Evolutionary conservation across 257 asterid genomes (phyloP).

Genomic region (Orobanche coerulescens): DNA sequence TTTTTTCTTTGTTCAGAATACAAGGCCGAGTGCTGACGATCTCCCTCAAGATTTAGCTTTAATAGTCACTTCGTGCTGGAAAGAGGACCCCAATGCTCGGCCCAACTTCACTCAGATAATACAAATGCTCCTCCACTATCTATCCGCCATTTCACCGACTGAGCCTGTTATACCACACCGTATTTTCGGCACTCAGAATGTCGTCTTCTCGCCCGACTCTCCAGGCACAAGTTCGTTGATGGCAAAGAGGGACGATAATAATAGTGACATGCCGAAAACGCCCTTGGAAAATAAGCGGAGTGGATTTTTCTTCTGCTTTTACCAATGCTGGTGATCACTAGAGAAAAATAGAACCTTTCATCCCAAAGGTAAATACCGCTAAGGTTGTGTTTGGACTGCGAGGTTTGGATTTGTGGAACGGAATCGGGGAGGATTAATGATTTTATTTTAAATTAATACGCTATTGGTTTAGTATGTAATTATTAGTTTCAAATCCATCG

Average conservation of each 20-base stretch:
- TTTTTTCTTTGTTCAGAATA: slow-evolving; percentile 44
- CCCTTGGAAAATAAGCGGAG: slow-evolving; percentile 45
- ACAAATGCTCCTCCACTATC: slow-evolving; percentile 83
- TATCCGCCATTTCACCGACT: slow-evolving; percentile 62
- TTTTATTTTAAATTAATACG: too few relatives aligned
- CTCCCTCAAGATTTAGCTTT: slow-evolving; percentile 69
- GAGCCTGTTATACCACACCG: slow-evolving; percentile 51
- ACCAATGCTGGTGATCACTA: slow-evolving; percentile 32
- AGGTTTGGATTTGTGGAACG: background rate
- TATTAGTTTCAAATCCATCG: too few relatives aligned
- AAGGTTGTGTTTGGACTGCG: background rate
- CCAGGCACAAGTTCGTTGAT: slow-evolving; percentile 92
- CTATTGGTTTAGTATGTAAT: too few relatives aligned
- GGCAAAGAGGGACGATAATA: slow-evolving; percentile 60
- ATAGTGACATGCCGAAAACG: slow-evolving; percentile 40
- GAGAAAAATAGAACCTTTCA: background rate
- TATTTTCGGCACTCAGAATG: slow-evolving; percentile 51
- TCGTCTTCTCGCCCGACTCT: slow-evolving; percentile 77
- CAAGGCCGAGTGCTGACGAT: slow-evolving; percentile 80
- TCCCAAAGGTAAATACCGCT: background rate
- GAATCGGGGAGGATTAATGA: background rate
- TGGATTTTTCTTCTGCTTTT: slow-evolving; percentile 69
- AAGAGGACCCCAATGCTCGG: slow-evolving; percentile 69
- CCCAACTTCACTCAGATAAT: slow-evolving; percentile 92
- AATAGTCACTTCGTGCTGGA: slow-evolving; percentile 95